Percentiles rank a stretch among this genome's conserved stretches.
Evolutionary conservation across 108 stramenopile species (phyloP).

Genomic region (Nannochloropsis gaditana): DNA sequence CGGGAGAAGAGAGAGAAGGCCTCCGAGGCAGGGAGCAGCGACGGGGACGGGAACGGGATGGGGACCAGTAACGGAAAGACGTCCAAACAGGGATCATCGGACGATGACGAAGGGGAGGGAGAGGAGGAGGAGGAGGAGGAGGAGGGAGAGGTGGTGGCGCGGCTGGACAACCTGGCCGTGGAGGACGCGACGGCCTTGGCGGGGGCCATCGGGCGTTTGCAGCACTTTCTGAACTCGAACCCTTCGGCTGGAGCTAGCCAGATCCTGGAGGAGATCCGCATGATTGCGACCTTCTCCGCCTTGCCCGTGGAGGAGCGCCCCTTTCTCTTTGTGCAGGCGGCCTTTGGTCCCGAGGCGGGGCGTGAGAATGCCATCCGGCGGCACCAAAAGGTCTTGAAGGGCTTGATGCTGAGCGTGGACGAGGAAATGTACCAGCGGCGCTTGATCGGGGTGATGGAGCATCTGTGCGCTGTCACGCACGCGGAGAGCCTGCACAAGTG

Average conservation of each 20-base stretch:
- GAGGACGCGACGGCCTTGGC: constrained; percentile 47
- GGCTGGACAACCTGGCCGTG: constrained; percentile 37
- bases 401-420: not conserved
- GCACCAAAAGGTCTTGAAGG: not conserved
- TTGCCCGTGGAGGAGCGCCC: constrained; percentile 49
- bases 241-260: not conserved
- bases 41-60: constrained; percentile 32
- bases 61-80: constrained; percentile 20
- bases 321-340: constrained; percentile 47
- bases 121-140: constrained; percentile 31
- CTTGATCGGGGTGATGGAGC: constrained; percentile 48
- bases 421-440: constrained; percentile 29
- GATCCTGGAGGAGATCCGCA: constrained; percentile 45
- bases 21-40: constrained; percentile 26
- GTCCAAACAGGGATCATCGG: not conserved
- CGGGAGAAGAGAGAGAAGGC: not conserved
- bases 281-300: constrained; percentile 51
- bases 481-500: constrained; percentile 29
- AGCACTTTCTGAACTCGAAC: constrained; percentile 21
- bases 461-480: constrained; percentile 37
- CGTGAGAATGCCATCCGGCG: not conserved
- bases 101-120: constrained; percentile 12
- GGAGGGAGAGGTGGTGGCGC: constrained; percentile 43
- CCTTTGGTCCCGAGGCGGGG: constrained; percentile 30
- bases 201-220: constrained; percentile 37